phyloP scores from a whole-genome alignment of 1,139 yeast genomes.

The Geotrichum histeridarum region DNA sequence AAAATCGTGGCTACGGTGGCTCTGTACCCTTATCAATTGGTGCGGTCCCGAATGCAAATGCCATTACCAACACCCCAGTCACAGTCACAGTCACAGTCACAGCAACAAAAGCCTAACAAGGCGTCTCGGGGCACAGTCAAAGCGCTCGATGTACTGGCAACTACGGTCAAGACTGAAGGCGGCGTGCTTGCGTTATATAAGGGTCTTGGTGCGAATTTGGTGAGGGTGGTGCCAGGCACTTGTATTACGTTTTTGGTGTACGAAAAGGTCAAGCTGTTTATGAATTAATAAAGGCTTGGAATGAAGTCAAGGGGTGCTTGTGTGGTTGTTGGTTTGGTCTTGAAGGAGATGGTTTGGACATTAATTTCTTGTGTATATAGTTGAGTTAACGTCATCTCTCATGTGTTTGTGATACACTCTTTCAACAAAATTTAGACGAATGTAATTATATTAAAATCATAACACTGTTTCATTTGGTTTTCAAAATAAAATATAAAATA shows the following conservation, averaged over 20 bases:
- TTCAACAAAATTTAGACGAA: no score
- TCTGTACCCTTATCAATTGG: constrained; percentile 81
- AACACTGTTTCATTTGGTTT: no score
- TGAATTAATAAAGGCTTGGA: no score
- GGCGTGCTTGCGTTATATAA: constrained; percentile 65
- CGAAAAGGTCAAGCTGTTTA: constrained; percentile 48
- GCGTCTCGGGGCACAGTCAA: constrained; percentile 5
- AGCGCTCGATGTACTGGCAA: constrained; percentile 19
- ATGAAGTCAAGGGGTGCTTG: no score
- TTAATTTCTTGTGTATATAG: not conserved
- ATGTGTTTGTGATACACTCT: not conserved
- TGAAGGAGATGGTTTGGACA: not conserved
- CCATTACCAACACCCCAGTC: not conserved
- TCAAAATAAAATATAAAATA: no score
- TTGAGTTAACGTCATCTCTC: not conserved
- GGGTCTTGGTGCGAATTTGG: constrained; percentile 73
- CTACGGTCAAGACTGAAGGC: constrained; percentile 37
- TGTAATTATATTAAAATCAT: no score
- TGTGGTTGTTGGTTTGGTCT: no score
- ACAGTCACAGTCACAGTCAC: not conserved
- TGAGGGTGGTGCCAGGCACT: constrained; percentile 87
- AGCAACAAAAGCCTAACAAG: not conserved
- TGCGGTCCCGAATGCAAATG: constrained; percentile 72
- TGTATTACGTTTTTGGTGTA: constrained; percentile 76
- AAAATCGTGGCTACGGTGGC: constrained; percentile 63